Evolutionary conservation across 352 stramenopile genomes (phyloP).

Genomic region (Phytophthora pini): DNA sequence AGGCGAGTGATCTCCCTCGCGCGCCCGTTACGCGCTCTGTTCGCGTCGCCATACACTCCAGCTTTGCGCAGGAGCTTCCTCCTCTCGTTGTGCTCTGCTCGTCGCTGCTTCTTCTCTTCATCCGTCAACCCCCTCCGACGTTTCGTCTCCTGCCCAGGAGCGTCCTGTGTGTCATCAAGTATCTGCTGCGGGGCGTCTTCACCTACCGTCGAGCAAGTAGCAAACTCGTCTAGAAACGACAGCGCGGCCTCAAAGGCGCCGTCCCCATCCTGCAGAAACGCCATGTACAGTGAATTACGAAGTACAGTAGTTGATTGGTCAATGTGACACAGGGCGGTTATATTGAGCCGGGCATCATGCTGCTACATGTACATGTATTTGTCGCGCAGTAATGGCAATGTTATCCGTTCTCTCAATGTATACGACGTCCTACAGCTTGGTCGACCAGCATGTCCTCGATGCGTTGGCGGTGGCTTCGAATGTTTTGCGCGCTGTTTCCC

Average conservation of each 20-base stretch:
- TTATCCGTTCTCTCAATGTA: background rate
- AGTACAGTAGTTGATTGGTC: background rate
- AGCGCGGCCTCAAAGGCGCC: conserved; percentile 13
- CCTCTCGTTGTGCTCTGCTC: conserved; percentile 15
- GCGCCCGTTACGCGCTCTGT: conserved; percentile 39
- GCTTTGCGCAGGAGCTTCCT: conserved; percentile 23
- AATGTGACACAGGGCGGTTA: background rate
- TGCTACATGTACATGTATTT: too few relatives aligned
- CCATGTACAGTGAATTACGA: conserved; percentile 1
- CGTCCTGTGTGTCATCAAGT: background rate
- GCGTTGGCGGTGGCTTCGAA: conserved; percentile 5
- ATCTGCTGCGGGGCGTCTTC: background rate
- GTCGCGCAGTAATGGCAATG: background rate
- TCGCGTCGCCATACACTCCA: conserved; percentile 34
- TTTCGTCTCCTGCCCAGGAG: background rate
- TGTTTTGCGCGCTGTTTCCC: too few relatives aligned
- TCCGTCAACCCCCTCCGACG: background rate
- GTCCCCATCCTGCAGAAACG: conserved; percentile 20
- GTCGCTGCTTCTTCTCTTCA: conserved; percentile 16
- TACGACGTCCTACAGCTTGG: background rate
- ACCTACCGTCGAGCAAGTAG: background rate
- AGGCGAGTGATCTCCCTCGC: conserved; percentile 43
- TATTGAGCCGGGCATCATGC: too few relatives aligned
- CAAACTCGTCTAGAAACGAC: conserved; percentile 21
- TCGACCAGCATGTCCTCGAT: conserved; percentile 17